A percentile compares a stretch with the other conserved stretches of the same genome.
phyloP scores from a whole-genome alignment of 192 early-diverging fungal species.

The Tieghemiomyces parasiticus region DNA sequence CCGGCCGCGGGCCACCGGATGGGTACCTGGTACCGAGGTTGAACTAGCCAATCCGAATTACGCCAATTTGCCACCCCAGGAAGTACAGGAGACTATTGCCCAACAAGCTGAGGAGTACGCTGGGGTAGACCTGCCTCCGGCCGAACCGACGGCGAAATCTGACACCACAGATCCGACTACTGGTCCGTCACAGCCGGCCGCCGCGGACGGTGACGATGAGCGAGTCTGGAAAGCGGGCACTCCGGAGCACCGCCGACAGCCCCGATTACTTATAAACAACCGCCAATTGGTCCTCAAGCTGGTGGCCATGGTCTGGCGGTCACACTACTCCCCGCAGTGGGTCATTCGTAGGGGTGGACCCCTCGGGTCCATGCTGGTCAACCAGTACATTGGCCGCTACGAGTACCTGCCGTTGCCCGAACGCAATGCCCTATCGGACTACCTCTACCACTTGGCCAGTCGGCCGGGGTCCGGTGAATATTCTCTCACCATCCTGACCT shows the following conservation, averaged over 20 bases:
- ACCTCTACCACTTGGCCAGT: constrained; percentile 65
- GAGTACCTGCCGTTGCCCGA: constrained; percentile 46
- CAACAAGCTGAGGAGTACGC: too few species aligned
- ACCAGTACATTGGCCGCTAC: constrained; percentile 40
- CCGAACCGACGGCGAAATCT: too few species aligned
- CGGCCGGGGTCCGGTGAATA: constrained; percentile 68
- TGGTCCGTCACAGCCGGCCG: too few species aligned
- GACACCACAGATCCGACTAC: too few species aligned
- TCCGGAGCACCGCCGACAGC: constrained; percentile 19
- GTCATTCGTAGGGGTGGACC: constrained; percentile 66
- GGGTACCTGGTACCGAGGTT: too few species aligned
- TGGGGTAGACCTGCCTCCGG: too few species aligned
- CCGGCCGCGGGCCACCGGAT: too few species aligned
- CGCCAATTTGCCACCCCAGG: too few species aligned
- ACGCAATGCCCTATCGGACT: constrained; percentile 48
- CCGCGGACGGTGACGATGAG: too few species aligned
- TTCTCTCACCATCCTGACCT: constrained; percentile 54
- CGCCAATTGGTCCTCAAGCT: constrained; percentile 15
- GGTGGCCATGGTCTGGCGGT: constrained; percentile 48
- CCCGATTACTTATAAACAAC: constrained; percentile 24
- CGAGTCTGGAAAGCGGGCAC: constrained; percentile 11
- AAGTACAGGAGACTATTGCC: too few species aligned
- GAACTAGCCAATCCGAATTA: too few species aligned
- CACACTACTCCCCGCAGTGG: constrained; percentile 67
- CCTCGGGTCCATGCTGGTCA: constrained; percentile 42